These are phyloP conservation scores for Myriosclerotinia curreyana DNA, from an alignment of 2,329 filamentous ascomycete genomes.

Conservation along the genomic window DNA sequence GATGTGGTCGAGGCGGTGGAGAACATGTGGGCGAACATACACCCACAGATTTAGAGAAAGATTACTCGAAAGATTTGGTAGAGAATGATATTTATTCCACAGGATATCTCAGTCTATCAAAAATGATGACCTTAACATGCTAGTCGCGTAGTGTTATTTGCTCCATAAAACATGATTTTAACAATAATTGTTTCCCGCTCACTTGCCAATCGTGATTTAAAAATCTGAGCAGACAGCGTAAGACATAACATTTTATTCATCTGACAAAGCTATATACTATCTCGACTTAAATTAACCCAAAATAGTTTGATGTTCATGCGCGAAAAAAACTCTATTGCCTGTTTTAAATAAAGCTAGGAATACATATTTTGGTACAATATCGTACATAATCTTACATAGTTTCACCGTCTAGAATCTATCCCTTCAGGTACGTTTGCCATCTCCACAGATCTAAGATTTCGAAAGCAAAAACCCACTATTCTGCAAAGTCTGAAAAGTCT, in stretches of 20 bases:
- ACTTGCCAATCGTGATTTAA: background rate
- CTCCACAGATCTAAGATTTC: background rate
- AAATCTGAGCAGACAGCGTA: background rate
- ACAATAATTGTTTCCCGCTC: background rate
- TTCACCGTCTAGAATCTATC: background rate
- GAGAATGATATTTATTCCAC: background rate
- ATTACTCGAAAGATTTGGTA: background rate
- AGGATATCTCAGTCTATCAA: background rate
- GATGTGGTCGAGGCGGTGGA: background rate
- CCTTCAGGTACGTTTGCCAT: background rate
- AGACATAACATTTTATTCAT: background rate
- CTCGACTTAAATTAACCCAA: background rate
- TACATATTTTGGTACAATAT: background rate
- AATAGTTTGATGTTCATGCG: background rate
- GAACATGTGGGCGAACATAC: background rate
- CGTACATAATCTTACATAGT: background rate
- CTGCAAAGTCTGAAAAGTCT: constrained; percentile 7
- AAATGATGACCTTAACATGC: background rate
- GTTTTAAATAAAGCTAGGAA: background rate
- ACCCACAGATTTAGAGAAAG: background rate
- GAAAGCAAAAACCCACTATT: constrained; percentile 9
- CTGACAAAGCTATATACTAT: background rate
- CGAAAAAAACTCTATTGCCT: background rate
- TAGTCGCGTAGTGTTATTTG: background rate
- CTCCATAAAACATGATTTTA: background rate